These are phyloP conservation scores for Wickerhamiella pararugosa DNA, from an alignment of 1,139 yeast species.

Conservation along the genomic window DNA sequence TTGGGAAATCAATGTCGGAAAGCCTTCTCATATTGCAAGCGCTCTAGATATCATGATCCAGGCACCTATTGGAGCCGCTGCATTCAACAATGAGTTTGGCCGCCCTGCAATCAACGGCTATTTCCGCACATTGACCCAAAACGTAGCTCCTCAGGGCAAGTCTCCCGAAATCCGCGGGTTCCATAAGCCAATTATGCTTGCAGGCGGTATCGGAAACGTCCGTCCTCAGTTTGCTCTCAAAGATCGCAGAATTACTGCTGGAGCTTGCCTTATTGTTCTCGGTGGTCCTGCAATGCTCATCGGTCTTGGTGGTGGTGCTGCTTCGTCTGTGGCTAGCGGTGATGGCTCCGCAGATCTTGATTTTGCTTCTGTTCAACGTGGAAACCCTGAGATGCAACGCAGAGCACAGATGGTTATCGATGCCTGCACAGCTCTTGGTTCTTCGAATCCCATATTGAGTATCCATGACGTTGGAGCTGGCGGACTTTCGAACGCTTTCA, in stretches of 20 bases:
- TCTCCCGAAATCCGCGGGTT: conserved; percentile 75
- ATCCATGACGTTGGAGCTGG: conserved; percentile 99
- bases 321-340: conserved; percentile 88
- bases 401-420: conserved; percentile 98
- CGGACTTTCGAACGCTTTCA: conserved; percentile 91
- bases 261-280: conserved; percentile 78
- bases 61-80: conserved; percentile 96
- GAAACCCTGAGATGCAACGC: conserved; percentile 98
- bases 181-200: conserved; percentile 98
- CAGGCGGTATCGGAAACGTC: conserved; percentile 97
- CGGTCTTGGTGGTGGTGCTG: conserved; percentile 99
- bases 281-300: conserved; percentile 99
- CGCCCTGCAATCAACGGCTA: conserved; percentile 96
- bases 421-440: conserved; percentile 76
- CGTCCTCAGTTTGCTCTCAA: conserved; percentile 88
- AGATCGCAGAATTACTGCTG: conserved; percentile 78
- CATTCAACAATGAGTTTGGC: conserved; percentile 97
- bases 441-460: conserved; percentile 76
- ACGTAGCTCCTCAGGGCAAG: conserved; percentile 47
- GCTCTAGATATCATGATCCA: conserved; percentile 89
- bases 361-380: conserved; percentile 98
- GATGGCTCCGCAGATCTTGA: conserved; percentile 83
- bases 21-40: conserved; percentile 86
- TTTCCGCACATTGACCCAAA: conserved; percentile 86
- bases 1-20: conserved; percentile 85